These are phyloP conservation scores for Syzygium oleosum DNA, from an alignment of 345 rosid species.

Conservation along the genomic window DNA sequence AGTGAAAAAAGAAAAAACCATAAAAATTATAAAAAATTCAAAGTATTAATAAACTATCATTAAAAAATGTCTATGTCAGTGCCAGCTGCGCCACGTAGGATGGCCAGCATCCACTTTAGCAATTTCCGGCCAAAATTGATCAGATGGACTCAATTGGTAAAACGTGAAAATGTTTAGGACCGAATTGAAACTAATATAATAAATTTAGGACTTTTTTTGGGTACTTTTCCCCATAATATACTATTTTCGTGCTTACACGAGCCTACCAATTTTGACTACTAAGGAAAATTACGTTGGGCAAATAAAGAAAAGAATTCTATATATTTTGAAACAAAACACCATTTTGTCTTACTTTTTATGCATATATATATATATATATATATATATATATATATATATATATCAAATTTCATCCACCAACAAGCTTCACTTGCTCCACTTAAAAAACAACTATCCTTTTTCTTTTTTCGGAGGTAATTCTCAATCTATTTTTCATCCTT, in stretches of 20 bases:
- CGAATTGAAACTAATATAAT: not conserved
- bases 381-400: not conserved
- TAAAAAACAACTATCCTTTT: not conserved
- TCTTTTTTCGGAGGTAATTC: not conserved
- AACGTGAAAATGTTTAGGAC: no score
- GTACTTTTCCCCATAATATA: not conserved
- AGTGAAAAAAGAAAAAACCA: fast-evolving
- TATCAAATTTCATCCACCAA: not conserved
- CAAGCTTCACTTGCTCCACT: not conserved
- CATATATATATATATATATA: not conserved
- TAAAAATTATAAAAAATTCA: no score
- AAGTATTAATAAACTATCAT: no score
- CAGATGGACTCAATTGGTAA: not conserved
- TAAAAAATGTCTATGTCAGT: no score
- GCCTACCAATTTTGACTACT: no score
- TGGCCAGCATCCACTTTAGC: no score
- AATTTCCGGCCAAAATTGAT: no score
- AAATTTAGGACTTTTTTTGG: no score
- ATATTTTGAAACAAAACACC: not conserved
- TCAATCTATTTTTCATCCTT: no score
- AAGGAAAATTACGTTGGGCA: not conserved
- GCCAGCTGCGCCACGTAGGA: fast-evolving
- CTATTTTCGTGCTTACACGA: not conserved
- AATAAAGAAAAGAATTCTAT: not conserved
- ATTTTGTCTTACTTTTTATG: not conserved